Base-by-base conservation (phyloP, 164 flowering plant genomes). In the Stephania yunnanensis region DNA sequence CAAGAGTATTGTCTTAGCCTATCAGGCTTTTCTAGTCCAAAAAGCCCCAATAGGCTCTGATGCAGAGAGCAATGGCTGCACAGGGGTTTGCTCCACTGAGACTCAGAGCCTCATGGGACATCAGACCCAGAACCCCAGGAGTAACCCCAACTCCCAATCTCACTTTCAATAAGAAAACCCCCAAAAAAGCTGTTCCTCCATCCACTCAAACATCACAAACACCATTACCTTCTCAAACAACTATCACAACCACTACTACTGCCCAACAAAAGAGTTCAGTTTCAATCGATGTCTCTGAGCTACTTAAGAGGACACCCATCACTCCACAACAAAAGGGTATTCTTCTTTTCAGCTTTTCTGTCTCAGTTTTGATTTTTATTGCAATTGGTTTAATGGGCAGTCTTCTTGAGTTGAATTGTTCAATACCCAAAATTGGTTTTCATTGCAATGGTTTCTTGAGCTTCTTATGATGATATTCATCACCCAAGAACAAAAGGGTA, bases 91-190 rank as follows among this genome's bases (percentile, higher is more conserved):
- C 52, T 36, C 55, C 81, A 15, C 30, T 73, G 79, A 72, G 71
- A 30, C 73, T 86, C 20, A 82, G 71, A 80, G 87, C 89, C 70
- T 86, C 91, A 69, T 86, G 79, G 84, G 93, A 88, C 79, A 85
- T 86, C 7, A 83, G 80, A 25, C 89, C 80, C 70, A 85, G 84
- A 74, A 79, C 83, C 85, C 3, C 69, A 22, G 15, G 7, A 15
- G 45, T 15, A 29, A 19, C 44, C 15, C 85, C 84, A 83, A 86
- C 75, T 36, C 89, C 83, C 3, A 64, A 70, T 46, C 71, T 22
- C 36, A 77, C 84, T 36, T 83, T 80, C 4, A 67, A 74, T 45
- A 81, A 85, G 30, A 75, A 77, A 68, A 71, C 70, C 46, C 75
- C n/a, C 73, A 76, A 78, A 8, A 78, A 71, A 75, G 70, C 36